Evolutionary conservation across 768 basidiomycete genomes (phyloP), one percentile per base, ranked within the genome.

Genomic region (Pulveroboletus frians): DNA sequence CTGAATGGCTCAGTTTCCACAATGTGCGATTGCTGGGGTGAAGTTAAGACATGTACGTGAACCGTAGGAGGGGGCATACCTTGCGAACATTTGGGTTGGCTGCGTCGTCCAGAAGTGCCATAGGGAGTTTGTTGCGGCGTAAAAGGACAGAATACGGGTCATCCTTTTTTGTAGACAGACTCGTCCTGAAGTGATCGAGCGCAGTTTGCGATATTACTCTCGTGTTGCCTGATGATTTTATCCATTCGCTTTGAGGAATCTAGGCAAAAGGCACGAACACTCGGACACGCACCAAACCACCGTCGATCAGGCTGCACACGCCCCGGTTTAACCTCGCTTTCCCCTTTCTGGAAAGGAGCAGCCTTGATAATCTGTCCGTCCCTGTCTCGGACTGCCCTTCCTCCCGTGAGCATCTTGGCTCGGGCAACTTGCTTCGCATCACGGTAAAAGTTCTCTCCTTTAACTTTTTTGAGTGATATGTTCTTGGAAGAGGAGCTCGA

Each of bases 361-460:
- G 92, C 92, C 69, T 94, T 77, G 54, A 88, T 80, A 62, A 98
- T 84, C 69, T 93, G 95, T 48, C 96, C 96, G 55, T 92, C 85
- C 61, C 80, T 81, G 73, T 97, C 91, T 39, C 92, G 79, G 23
- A 96, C 77, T 52, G 95, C 83, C 72, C 93, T 93, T 32, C 92
- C 92, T 52, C 94, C 87, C 50, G 78, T 88, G 60, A 96, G 80
- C 86, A 99, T 87, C 75, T 96, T 97, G 47, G 93, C 80, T 52
- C 85, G 76, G 27, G 76, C 73, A 32, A 84, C 92, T 61, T 83
- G 76, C 66, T 97, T 97, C 38, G 92, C 93, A 86, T 93, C 83
- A 69, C 93, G 89, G 73, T 96, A 99, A 74, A 97, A 98, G 68
- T 95, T 99, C 74, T 96, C 92, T 63, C 93, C 94, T 65, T 92